Conservation (phyloP, 345 rosid genomes). For the Toxicodendron radicans region DNA sequence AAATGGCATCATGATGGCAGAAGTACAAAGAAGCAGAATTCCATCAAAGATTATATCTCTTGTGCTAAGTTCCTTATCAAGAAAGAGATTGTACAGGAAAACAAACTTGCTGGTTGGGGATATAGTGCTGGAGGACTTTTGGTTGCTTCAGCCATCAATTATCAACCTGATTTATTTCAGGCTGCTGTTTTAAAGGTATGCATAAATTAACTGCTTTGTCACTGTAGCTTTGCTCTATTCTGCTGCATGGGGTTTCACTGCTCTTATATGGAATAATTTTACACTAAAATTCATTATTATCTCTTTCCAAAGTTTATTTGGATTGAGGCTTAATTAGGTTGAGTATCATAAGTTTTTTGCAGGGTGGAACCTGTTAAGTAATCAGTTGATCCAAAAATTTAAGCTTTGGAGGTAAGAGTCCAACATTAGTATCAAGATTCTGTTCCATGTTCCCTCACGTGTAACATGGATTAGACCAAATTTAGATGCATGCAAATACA, state of each 20-base stretch:
- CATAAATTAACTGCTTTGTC: constrained; percentile 1
- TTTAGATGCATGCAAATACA: too few species aligned
- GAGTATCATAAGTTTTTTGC: background rate
- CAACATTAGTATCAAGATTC: too few species aligned
- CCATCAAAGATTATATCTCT: constrained; percentile 71
- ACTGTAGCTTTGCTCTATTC: background rate
- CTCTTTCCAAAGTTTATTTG: background rate
- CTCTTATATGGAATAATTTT: too few species aligned
- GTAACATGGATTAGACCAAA: too few species aligned
- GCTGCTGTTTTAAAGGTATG: constrained; percentile 83
- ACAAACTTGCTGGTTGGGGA: constrained; percentile 90
- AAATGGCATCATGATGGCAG: constrained; percentile 86
- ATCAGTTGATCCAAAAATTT: too few species aligned
- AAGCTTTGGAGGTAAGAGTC: too few species aligned
- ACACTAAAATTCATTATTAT: background rate
- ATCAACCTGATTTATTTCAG: constrained; percentile 62
- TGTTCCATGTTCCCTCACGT: too few species aligned
- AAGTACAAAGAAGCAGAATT: constrained; percentile 59
- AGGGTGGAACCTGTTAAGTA: too few species aligned
- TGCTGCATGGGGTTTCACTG: background rate
- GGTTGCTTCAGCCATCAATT: constrained; percentile 90
- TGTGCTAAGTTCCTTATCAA: constrained; percentile 76
- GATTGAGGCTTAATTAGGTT: background rate
- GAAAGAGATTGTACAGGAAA: constrained; percentile 61
- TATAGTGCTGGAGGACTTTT: constrained; percentile 91